Evolutionary conservation across 169 alveolate genomes (phyloP).

Genomic region (Plasmodium gonderi): DNA sequence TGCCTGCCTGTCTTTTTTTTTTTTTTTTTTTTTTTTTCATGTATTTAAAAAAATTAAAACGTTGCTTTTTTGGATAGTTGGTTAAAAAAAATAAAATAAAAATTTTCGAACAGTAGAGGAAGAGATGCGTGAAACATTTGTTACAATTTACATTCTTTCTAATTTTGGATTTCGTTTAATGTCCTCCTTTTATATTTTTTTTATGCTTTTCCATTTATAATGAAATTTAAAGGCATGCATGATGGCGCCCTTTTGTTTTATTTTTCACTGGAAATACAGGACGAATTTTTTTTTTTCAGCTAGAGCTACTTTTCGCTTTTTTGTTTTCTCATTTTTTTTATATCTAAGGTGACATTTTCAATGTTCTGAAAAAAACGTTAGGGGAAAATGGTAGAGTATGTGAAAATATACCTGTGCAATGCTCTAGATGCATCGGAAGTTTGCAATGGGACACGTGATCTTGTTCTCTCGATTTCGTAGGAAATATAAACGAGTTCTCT

Average conservation of each 20-base stretch:
- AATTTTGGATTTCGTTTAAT: no score
- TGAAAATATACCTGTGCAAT: no score
- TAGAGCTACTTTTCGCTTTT: conserved; percentile 35
- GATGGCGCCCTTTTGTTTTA: no score
- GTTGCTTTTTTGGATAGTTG: not conserved
- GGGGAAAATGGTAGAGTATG: not conserved
- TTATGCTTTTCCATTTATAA: not conserved
- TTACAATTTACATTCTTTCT: no score
- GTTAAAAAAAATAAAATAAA: conserved; percentile 5
- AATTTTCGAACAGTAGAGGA: not conserved
- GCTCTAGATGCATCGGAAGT: no score
- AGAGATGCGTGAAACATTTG: not conserved
- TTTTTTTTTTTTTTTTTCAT: not conserved
- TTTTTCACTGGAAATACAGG: not conserved
- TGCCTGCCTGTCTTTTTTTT: no score
- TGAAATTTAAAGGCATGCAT: not conserved
- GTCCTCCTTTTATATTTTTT: not conserved
- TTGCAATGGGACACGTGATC: no score
- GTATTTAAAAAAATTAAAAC: not conserved
- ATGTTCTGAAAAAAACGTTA: conserved; percentile 16
- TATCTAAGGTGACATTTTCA: conserved; percentile 42
- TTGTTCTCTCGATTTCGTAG: no score
- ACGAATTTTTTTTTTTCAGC: not conserved
- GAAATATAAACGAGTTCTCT: no score
- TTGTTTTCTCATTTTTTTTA: conserved; percentile 66